Conservation (phyloP, 805 yeast genomes). For the Teunomyces tritomae region DNA sequence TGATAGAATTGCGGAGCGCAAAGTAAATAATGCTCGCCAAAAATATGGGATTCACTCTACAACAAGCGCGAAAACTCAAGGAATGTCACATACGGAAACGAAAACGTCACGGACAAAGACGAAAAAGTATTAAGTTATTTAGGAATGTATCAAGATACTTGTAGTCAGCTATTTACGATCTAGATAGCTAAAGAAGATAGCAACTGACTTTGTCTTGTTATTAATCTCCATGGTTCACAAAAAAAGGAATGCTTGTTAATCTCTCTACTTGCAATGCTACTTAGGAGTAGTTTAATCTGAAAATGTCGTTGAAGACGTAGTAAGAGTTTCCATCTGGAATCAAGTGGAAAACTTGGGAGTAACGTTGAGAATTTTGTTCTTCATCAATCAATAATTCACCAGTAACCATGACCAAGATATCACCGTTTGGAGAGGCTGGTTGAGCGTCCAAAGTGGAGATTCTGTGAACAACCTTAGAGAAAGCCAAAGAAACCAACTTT, state of each 20-base stretch:
- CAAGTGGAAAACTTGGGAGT: slow-evolving; percentile 96
- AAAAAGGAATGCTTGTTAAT: neutral
- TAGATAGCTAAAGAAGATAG: too few species aligned
- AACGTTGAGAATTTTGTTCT: slow-evolving; percentile 92
- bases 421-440: slow-evolving; percentile 91
- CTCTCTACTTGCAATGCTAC: slow-evolving; percentile 2
- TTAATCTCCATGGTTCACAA: neutral
- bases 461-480: slow-evolving; percentile 89
- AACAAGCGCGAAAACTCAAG: neutral
- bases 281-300: slow-evolving; percentile 86
- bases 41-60: neutral
- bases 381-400: slow-evolving; percentile 93
- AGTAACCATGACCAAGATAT: slow-evolving; percentile 95
- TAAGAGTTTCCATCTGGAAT: slow-evolving; percentile 89
- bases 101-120: neutral
- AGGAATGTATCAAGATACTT: too few species aligned
- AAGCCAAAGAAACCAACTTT: slow-evolving; percentile 84
- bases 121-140: neutral
- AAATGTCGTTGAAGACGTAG: slow-evolving; percentile 94
- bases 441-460: slow-evolving; percentile 96
- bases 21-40: neutral
- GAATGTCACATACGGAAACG: too few species aligned
- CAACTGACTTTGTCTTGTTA: too few species aligned
- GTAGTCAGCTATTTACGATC: too few species aligned
- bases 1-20: neutral